A percentile compares a stretch with the other conserved stretches of the same genome.
These are phyloP conservation scores for Erysiphe pulchra DNA, from an alignment of 2,329 filamentous ascomycete species.

Conservation along the genomic window DNA sequence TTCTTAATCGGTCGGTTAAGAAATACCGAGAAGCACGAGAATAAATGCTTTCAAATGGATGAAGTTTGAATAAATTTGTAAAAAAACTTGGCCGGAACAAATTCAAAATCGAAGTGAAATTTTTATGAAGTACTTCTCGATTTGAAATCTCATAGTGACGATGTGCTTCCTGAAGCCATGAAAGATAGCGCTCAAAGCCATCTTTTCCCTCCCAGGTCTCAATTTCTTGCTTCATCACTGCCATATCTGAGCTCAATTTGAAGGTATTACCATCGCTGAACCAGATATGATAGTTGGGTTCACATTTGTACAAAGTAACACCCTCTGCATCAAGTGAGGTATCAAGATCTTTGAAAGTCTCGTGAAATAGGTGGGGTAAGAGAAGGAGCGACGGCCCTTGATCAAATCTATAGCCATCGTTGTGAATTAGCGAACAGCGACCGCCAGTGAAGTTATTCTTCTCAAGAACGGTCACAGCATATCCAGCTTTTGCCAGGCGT, in stretches of 20 bases:
- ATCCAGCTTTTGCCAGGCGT: conserved; percentile 42
- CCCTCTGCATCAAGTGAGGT: conserved; percentile 39
- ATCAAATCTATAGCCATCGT: conserved; percentile 42
- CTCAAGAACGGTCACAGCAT: conserved; percentile 50
- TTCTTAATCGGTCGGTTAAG: conserved; percentile 37
- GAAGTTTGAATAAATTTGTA: conserved; percentile 29
- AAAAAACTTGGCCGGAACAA: conserved; percentile 34
- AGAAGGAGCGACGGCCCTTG: conserved; percentile 52
- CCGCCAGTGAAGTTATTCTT: conserved; percentile 52
- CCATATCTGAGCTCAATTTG: conserved; percentile 37
- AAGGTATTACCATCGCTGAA: conserved; percentile 42
- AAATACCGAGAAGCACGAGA: conserved; percentile 40
- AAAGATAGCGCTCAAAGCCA: conserved; percentile 43
- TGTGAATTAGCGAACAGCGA: conserved; percentile 37
- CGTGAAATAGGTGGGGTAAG: conserved; percentile 42
- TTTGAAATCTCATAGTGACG: conserved; percentile 44
- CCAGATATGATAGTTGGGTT: conserved; percentile 52
- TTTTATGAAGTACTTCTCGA: conserved; percentile 36
- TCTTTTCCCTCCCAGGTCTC: conserved; percentile 48
- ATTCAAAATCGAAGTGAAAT: conserved; percentile 34
- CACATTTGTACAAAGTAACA: conserved; percentile 43
- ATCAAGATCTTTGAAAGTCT: conserved; percentile 41
- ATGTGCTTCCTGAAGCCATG: conserved; percentile 40
- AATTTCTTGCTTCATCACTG: conserved; percentile 44
- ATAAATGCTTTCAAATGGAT: conserved; percentile 49